These are phyloP conservation scores for Helicocarpus griseus DNA, from an alignment of 2,329 filamentous ascomycete genomes.

Conservation along the genomic window DNA sequence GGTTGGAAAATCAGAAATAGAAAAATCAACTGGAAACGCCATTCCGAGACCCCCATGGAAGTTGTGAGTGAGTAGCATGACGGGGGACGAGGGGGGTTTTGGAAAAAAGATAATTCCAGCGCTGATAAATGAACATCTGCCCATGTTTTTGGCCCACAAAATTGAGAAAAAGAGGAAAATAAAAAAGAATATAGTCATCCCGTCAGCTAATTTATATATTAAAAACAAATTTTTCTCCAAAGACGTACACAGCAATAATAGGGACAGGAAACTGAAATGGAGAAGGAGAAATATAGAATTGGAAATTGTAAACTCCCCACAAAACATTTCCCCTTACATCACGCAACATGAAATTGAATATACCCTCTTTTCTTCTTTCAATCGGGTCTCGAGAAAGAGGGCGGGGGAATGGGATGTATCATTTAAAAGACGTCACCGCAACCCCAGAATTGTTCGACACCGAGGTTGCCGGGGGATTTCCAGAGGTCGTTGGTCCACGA, in stretches of 20 bases:
- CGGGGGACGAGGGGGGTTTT: no score
- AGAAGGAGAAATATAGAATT: not conserved
- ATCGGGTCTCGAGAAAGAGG: not conserved
- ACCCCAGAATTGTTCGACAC: constrained; percentile 76
- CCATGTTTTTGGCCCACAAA: no score
- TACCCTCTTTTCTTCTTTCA: not conserved
- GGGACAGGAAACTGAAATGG: not conserved
- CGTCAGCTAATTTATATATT: not conserved
- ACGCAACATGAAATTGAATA: not conserved
- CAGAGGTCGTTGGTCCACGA: constrained; percentile 69
- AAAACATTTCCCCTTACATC: not conserved
- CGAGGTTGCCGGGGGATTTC: constrained; percentile 62
- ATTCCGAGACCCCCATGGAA: no score
- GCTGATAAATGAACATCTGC: no score
- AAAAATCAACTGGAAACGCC: no score
- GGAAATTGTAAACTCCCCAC: not conserved
- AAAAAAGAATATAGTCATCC: not conserved
- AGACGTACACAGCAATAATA: not conserved
- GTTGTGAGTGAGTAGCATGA: not conserved
- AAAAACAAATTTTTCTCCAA: not conserved
- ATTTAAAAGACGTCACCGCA: constrained; percentile 43
- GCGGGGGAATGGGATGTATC: not conserved
- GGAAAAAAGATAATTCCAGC: no score
- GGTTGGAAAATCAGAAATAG: no score
- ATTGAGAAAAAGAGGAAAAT: not conserved